phyloP scores from a whole-genome alignment of 2,329 filamentous ascomycete species.

The Rutstroemia sp. region DNA sequence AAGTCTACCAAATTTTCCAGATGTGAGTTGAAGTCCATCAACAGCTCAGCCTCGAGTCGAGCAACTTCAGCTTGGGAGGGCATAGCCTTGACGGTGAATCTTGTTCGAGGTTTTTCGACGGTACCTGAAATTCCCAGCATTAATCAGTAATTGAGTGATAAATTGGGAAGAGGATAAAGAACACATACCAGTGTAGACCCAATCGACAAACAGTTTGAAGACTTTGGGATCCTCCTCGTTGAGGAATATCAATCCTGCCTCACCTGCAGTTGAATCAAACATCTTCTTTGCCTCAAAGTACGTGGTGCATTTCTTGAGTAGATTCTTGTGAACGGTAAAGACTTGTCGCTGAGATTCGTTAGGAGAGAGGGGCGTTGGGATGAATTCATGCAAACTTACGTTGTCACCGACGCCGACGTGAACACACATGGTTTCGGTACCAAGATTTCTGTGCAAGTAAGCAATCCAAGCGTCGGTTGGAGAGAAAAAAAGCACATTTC shows the following conservation, averaged over 20 bases:
- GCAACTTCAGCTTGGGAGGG: background rate
- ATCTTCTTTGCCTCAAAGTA: slow-evolving; percentile 10
- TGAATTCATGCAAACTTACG: background rate
- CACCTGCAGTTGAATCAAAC: slow-evolving; percentile 4
- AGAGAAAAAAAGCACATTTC: background rate
- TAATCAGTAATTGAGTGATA: background rate
- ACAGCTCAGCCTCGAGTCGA: slow-evolving; percentile 9
- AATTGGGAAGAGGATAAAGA: background rate
- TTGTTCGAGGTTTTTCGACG: slow-evolving; percentile 4
- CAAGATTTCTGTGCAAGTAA: background rate
- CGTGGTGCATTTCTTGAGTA: slow-evolving; percentile 11
- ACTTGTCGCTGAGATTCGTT: slow-evolving; percentile 3
- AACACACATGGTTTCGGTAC: slow-evolving; percentile 1
- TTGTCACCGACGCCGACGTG: background rate
- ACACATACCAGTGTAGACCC: slow-evolving; percentile 9
- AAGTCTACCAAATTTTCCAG: slow-evolving; percentile 11
- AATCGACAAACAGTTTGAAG: slow-evolving; percentile 13
- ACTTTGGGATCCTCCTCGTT: slow-evolving; percentile 9
- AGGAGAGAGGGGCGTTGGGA: too few species aligned
- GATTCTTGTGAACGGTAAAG: slow-evolving; percentile 12
- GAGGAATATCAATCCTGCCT: slow-evolving; percentile 9
- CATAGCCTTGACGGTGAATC: background rate
- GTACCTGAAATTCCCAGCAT: background rate
- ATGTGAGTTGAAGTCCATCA: slow-evolving; percentile 6
- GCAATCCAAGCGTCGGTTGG: background rate